Evolutionary conservation across 192 early-diverging fungal genomes (phyloP).

Genomic region (Coemansia sp.): DNA sequence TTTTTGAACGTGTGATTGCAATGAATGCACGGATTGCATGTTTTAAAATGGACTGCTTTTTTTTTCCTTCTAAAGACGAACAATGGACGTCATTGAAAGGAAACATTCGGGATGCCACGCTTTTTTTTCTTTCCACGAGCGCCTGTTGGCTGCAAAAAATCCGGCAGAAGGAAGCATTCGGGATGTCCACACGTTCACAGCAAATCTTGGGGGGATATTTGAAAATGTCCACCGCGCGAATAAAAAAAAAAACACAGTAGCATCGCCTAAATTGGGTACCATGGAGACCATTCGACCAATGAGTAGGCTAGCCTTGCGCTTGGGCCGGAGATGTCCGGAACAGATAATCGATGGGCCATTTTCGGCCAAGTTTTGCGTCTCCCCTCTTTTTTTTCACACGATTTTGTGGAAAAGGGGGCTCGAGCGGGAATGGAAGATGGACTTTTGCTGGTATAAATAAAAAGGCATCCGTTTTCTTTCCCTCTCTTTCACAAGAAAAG

Average conservation of each 20-base stretch:
- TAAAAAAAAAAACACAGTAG: background rate
- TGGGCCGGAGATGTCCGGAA: constrained; percentile 13
- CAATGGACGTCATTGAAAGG: background rate
- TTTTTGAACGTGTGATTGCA: background rate
- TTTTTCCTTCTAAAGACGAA: background rate
- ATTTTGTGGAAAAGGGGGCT: no score
- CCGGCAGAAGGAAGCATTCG: background rate
- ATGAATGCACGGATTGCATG: background rate
- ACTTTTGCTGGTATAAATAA: no score
- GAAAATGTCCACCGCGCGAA: background rate
- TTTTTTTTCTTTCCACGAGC: no score
- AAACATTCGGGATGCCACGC: no score
- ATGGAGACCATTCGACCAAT: constrained; percentile 10
- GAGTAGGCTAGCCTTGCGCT: background rate
- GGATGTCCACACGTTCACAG: no score
- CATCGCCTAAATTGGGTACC: background rate
- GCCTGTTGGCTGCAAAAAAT: background rate
- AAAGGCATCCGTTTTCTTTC: no score
- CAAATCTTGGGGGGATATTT: no score
- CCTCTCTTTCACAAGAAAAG: no score
- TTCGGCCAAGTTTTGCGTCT: background rate
- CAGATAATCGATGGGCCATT: constrained; percentile 5
- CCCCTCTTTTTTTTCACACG: background rate
- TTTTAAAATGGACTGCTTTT: background rate
- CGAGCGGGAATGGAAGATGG: no score